phyloP scores from a whole-genome alignment of 1,284 basidiomycete genomes.

The Heliocybe sulcata region DNA sequence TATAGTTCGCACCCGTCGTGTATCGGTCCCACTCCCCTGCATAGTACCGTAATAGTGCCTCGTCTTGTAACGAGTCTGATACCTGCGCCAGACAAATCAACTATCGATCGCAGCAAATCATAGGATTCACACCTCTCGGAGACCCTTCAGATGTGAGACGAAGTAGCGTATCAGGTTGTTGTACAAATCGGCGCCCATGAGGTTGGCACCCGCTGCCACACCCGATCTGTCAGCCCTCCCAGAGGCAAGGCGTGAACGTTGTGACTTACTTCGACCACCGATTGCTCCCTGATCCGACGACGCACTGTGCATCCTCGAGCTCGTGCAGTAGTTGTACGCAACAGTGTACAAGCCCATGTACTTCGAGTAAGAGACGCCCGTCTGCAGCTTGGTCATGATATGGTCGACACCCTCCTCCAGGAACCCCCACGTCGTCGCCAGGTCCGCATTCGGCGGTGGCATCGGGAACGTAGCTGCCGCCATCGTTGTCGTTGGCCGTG shows the following conservation, averaged over 20 bases:
- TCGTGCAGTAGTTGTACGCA: slow-evolving; percentile 96
- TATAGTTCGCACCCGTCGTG: slow-evolving; percentile 93
- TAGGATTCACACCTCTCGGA: slow-evolving; percentile 44
- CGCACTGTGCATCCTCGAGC: slow-evolving; percentile 71
- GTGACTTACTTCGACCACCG: slow-evolving; percentile 53
- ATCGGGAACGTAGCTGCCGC: slow-evolving; percentile 28
- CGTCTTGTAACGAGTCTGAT: slow-evolving; percentile 78
- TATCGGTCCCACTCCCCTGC: slow-evolving; percentile 94
- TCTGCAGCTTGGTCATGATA: slow-evolving; percentile 86
- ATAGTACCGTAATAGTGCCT: slow-evolving; percentile 88
- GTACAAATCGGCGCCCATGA: slow-evolving; percentile 95
- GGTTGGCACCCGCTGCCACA: slow-evolving; percentile 76
- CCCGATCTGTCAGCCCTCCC: slow-evolving; percentile 8
- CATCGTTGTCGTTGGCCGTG: slow-evolving; percentile 12
- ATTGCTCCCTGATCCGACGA: slow-evolving; percentile 37
- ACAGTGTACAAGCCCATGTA: slow-evolving; percentile 94
- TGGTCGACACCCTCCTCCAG: slow-evolving; percentile 88
- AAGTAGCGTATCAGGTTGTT: slow-evolving; percentile 86
- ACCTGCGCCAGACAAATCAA: slow-evolving; percentile 34
- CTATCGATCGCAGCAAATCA: slow-evolving; percentile 5
- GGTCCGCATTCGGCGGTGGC: slow-evolving; percentile 62
- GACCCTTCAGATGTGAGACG: slow-evolving; percentile 64
- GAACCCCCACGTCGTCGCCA: slow-evolving; percentile 85
- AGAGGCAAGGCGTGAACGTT: slow-evolving; percentile 3
- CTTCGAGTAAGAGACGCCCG: slow-evolving; percentile 86